These are phyloP conservation scores for Coemansia sp. DNA, from an alignment of 192 early-diverging fungal species.

Conservation along the genomic window DNA sequence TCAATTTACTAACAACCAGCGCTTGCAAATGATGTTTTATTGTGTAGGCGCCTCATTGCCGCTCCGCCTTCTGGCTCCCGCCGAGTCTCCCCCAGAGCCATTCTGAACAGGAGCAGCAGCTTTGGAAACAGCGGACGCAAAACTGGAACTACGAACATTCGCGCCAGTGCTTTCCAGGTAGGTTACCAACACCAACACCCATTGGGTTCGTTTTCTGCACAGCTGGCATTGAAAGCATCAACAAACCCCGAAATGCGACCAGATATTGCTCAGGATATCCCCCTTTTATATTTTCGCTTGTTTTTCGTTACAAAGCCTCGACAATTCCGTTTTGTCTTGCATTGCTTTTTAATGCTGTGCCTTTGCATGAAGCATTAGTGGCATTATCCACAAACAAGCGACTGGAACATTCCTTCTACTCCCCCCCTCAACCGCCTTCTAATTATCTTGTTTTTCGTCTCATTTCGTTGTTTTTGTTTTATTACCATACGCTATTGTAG, in stretches of 20 bases:
- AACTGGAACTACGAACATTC: neutral
- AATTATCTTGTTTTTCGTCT: conserved; percentile 8
- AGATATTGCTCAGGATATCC: neutral
- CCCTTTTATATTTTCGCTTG: neutral
- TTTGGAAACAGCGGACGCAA: conserved; percentile 3
- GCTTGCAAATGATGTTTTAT: neutral
- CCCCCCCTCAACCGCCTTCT: neutral
- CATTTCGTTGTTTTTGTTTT: conserved; percentile 2
- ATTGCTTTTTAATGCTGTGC: neutral
- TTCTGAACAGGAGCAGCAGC: conserved; percentile 1
- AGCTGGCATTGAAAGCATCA: neutral
- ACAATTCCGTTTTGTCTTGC: neutral
- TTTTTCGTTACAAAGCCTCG: conserved; percentile 1
- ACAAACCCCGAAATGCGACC: neutral
- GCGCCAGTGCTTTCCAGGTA: neutral
- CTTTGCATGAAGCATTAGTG: neutral
- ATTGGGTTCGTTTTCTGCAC: neutral
- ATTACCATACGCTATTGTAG: neutral
- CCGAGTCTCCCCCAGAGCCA: neutral
- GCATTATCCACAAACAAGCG: neutral
- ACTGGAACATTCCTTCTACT: neutral
- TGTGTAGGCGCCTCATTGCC: conserved; percentile 5
- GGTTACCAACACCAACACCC: neutral
- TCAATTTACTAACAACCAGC: conserved; percentile 1
- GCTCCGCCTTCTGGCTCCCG: neutral